Conservation (phyloP, 75 land plant species). For the Picea glauca region DNA sequence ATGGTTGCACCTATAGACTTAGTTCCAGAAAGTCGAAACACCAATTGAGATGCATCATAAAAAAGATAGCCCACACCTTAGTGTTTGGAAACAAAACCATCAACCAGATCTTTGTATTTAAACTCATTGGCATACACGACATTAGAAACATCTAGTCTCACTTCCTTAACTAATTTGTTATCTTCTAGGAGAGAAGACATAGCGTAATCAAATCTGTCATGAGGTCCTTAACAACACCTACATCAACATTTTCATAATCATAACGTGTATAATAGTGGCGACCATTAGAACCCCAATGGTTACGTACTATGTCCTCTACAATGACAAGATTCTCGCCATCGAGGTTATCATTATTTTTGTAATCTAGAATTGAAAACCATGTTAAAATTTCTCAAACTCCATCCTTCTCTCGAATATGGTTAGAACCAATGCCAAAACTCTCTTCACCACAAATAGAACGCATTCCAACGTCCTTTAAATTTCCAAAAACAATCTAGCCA, state of each 20-base stretch:
- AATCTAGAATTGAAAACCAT: conserved; percentile 95
- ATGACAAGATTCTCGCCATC: conserved; percentile 76
- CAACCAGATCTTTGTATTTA: conserved; percentile 99
- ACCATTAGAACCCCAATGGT: conserved; percentile 95
- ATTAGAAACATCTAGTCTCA: conserved; percentile 71
- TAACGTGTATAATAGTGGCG: conserved; percentile 98
- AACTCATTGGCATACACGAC: conserved; percentile 91
- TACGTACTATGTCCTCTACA: conserved; percentile 93
- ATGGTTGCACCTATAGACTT: conserved; percentile 97
- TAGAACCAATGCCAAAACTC: conserved; percentile 99
- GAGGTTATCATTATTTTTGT: conserved; percentile 75
- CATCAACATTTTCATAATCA: conserved; percentile 99
- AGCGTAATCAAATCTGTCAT: conserved; percentile 84
- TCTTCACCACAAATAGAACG: conserved; percentile 99
- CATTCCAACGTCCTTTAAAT: conserved; percentile 94
- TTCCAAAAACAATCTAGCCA: conserved; percentile 99
- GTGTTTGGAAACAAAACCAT: conserved; percentile 93
- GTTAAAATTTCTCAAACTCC: conserved; percentile 99
- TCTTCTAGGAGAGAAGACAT: conserved; percentile 76
- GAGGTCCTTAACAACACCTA: conserved; percentile 86
- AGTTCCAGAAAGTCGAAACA: conserved; percentile 97
- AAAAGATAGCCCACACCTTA: conserved; percentile 96
- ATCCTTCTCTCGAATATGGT: conserved; percentile 99
- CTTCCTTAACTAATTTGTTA: conserved; percentile 74
- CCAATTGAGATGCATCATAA: conserved; percentile 94